Evolutionary conservation across 2,329 filamentous ascomycete genomes (phyloP).

Genomic region (Fusarium tupiense): DNA sequence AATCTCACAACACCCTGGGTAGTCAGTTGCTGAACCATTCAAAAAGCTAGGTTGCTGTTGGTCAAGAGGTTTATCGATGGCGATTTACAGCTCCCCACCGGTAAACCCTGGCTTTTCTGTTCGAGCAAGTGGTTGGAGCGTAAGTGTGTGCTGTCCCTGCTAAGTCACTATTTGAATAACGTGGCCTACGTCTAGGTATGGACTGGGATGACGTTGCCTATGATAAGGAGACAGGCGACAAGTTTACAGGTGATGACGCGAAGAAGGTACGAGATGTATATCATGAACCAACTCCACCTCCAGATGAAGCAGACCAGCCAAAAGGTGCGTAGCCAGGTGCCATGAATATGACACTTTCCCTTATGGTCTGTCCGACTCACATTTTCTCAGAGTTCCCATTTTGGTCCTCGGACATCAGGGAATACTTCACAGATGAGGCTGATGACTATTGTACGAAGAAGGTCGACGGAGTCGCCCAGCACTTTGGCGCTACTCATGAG

Average conservation of each 20-base stretch:
- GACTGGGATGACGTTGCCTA: background rate
- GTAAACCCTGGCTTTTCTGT: background rate
- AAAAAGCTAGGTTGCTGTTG: rapidly evolving
- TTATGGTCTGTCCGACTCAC: rapidly evolving
- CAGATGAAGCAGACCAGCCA: background rate
- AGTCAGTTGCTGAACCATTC: background rate
- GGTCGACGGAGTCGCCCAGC: rapidly evolving
- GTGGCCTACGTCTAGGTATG: background rate
- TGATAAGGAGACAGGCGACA: background rate
- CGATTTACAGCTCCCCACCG: rapidly evolving
- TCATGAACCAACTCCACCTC: background rate
- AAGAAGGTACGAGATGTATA: background rate
- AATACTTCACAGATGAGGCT: rapidly evolving
- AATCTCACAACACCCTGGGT: background rate
- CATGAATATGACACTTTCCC: background rate
- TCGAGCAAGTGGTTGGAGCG: background rate
- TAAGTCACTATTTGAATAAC: background rate
- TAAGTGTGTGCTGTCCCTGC: background rate
- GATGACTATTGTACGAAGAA: background rate
- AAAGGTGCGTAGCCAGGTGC: background rate
- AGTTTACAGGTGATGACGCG: background rate
- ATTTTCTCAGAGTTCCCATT: background rate
- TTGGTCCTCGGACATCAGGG: background rate
- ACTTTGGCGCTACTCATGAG: background rate
- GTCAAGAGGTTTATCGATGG: rapidly evolving